Evolutionary conservation across 2,329 filamentous ascomycete genomes (phyloP).

Genomic region (Neofusicoccum sp.): DNA sequence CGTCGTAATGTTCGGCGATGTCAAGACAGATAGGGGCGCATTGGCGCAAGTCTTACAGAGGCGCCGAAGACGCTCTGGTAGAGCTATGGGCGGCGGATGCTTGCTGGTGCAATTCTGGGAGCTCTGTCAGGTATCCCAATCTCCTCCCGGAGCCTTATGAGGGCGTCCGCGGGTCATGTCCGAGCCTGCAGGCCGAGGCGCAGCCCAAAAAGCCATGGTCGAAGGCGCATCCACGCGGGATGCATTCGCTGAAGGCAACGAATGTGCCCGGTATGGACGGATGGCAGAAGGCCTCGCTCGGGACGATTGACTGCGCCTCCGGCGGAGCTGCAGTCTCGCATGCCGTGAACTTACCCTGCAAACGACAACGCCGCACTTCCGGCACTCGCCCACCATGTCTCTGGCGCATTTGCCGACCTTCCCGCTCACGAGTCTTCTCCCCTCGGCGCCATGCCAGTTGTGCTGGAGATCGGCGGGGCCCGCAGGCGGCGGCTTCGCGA

Average conservation of each 20-base stretch:
- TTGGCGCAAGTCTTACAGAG: conserved; percentile 74
- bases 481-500: neutral
- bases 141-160: neutral
- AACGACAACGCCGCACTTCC: conserved; percentile 71
- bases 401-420: conserved; percentile 78
- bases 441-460: neutral
- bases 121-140: conserved; percentile 14
- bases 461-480: neutral
- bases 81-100: conserved; percentile 64
- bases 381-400: conserved; percentile 82
- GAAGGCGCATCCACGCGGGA: conserved; percentile 19
- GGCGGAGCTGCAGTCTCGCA: neutral
- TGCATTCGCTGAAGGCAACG: neutral
- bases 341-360: conserved; percentile 66
- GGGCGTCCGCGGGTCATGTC: neutral
- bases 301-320: neutral
- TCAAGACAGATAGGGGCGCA: conserved; percentile 62
- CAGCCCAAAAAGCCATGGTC: neutral
- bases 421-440: conserved; percentile 53
- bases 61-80: conserved; percentile 75
- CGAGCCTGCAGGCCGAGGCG: neutral
- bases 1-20: conserved; percentile 23
- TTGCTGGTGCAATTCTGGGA: conserved; percentile 85
- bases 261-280: neutral
- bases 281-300: too few species aligned